Conservation (phyloP, 306 rosid genomes). For the Sicyos edulis region DNA sequence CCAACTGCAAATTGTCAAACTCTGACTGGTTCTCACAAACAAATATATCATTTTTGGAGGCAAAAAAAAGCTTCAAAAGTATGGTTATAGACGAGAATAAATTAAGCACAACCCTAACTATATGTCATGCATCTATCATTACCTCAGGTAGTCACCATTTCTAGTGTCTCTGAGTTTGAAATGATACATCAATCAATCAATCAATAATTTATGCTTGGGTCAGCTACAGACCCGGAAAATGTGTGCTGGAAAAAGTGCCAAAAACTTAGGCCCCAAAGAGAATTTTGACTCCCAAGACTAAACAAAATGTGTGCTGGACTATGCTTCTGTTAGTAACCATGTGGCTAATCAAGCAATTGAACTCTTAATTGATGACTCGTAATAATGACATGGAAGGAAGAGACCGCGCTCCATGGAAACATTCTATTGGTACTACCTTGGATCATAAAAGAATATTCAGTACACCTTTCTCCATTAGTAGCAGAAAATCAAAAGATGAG, state of each 20-base stretch:
- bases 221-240: background rate
- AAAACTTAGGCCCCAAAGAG: background rate
- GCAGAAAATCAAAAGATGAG: background rate
- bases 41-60: background rate
- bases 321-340: background rate
- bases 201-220: too few relatives aligned
- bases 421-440: background rate
- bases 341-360: background rate
- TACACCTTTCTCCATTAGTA: background rate
- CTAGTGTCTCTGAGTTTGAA: too few relatives aligned
- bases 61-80: background rate
- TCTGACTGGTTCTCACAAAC: background rate
- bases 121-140: too few relatives aligned
- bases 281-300: background rate
- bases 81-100: background rate
- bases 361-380: slow-evolving; percentile 12
- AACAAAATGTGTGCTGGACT: background rate
- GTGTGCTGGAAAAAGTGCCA: background rate
- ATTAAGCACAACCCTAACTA: too few relatives aligned
- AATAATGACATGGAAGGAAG: background rate
- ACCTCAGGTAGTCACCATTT: too few relatives aligned
- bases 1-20: background rate
- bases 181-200: background rate
- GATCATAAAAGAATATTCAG: slow-evolving; percentile 1
- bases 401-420: slow-evolving; percentile 7